Base-by-base conservation (phyloP, 2,329 filamentous ascomycete genomes). In the Alternaria infectoria region DNA sequence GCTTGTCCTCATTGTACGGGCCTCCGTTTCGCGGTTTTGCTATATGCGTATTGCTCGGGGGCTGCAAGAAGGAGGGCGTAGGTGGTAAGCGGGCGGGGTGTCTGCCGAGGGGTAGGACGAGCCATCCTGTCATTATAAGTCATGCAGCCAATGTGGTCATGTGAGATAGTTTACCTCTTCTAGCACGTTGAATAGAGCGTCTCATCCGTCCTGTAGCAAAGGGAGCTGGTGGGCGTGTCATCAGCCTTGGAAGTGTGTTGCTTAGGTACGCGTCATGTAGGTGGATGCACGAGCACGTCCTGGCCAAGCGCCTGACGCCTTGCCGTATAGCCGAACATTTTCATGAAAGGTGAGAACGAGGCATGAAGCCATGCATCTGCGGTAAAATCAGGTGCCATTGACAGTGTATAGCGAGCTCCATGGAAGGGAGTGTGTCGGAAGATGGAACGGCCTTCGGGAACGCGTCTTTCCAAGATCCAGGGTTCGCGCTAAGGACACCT, bases 41-140 rank as follows among this genome's bases (percentile, higher is more conserved):
- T 5, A 4, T 4, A 4, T 45, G 49, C 3, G 26, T n/a, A 28
- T 36, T 49, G 28, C 50, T 54, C 45, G 50, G 50, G 4, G 64
- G 56, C 25, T 68, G 62, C 36, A 62, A 51, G 28, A 72, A 57
- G 55, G 73, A 55, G 19, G 68, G 64, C 36, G 62, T 23, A 17
- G 61, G 54, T 30, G 60, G 68, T n/a, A 54, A 56, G 51, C 66
- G 71, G 21, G 66, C 43, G 32, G 70, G 57, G 52, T 65, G 70
- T 62, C 65, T 73, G 61, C 69, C 62, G 56, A 74, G 61, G 28
- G 74, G 74, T 59, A 78, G 62, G 44, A 76, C 49, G 4, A 77
- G 62, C 74, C 75, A 77, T 72, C 70, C 74, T 77, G 49, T 3
- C 8, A 3, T 26, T 23, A 43, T 75, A 6, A 73, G 65, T 45